Evolutionary conservation across 805 yeast genomes (phyloP), one percentile per base, ranked within the genome.

Genomic region (Metschnikowia picachoensis): DNA sequence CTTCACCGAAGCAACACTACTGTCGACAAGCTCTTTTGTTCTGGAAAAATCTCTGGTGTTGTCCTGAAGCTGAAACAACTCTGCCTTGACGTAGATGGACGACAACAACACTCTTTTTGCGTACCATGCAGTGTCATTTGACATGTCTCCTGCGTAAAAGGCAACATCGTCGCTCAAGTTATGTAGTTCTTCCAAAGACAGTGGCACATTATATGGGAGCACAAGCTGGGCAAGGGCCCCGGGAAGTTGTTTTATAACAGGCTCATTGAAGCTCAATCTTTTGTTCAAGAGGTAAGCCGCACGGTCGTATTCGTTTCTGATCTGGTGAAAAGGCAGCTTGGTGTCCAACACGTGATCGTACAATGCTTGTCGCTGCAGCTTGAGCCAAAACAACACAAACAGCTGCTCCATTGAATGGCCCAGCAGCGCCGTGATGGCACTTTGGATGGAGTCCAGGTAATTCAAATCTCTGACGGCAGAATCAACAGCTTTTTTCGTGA

Each of bases 111-210:
- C 68, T 53, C 99, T 73, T 60, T 90, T 87, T n/a, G 95, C 72
- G 64, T 92, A 92, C 99, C 99, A 92, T 3, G 88, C 85, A 61
- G 86, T 83, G 63, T 89, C 96, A 53, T 82, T 82, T 16, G 94
- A 78, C 43, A 65, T 59, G 60, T 91, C 97, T 10, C 91, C 94
- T 0, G 96, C 82, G 55, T 79, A 81, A 64, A 67, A 89, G 37
- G 87, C 78, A 48, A 92, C 74, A 60, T 94, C 98, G 66, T 92
- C 98, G 11, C 89, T 76, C 46, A 91, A 72, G 43, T 79, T 76
- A 55, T 82, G 85, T 46, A 94, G 75, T 59, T 88, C 95, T 32
- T 77, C 78, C 41, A 86, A 56, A 0, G 94, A 79, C 28, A 60
- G 55, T 3, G 70, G 61, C 30, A 84, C 39, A 60, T 87, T 84